Percentiles rank a stretch among this genome's conserved stretches.
These are phyloP conservation scores for Pseudisothecium myosuroides DNA, from an alignment of 225 moss, liverwort and hornwort genomes.

Conservation along the genomic window DNA sequence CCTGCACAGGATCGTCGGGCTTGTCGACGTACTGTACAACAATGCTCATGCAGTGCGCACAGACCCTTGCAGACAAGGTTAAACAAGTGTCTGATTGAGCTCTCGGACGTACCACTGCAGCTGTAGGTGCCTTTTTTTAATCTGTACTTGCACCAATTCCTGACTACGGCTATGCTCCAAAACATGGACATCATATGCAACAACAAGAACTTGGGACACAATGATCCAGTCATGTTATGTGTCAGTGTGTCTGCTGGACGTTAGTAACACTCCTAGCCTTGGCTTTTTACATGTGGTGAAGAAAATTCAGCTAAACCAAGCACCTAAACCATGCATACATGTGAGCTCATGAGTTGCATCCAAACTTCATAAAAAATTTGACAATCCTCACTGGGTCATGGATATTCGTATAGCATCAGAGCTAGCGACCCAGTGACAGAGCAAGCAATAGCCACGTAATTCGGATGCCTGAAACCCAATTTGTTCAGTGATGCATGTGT, in stretches of 20 bases:
- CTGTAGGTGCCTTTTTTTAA: background rate
- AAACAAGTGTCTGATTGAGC: constrained; percentile 10
- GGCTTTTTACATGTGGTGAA: background rate
- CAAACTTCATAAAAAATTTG: background rate
- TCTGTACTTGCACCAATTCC: background rate
- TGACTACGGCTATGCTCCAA: background rate
- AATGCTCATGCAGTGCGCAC: background rate
- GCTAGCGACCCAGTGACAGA: background rate
- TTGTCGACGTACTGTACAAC: background rate
- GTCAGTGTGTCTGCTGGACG: background rate
- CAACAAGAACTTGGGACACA: background rate
- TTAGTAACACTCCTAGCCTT: background rate
- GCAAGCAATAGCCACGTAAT: background rate
- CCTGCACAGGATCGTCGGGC: background rate
- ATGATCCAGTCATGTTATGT: background rate
- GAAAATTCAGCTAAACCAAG: background rate
- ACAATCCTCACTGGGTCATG: background rate
- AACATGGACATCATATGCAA: background rate
- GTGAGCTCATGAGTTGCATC: background rate
- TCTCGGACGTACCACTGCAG: background rate
- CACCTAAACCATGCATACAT: background rate
- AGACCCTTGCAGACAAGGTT: constrained; percentile 5
- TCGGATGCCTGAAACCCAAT: background rate
- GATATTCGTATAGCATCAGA: background rate
- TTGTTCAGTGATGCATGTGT: background rate